Percentiles rank a stretch among this genome's conserved stretches.
phyloP scores from a whole-genome alignment of 169 alveolate species.

The Cryptosporidium muris region DNA sequence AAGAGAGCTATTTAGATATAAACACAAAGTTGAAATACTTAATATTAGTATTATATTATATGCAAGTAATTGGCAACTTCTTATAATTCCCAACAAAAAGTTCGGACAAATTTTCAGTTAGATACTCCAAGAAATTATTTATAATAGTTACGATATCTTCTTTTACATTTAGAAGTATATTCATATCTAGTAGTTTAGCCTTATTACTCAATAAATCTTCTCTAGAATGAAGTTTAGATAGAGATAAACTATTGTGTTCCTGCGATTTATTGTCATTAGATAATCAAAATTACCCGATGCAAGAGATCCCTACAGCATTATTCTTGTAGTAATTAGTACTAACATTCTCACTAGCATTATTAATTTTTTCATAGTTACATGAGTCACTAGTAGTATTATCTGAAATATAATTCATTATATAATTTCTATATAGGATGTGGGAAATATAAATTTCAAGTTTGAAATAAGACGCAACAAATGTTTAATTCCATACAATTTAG shows the following conservation, averaged over 20 bases:
- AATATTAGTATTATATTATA: no score
- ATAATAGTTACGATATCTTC: conserved; percentile 4
- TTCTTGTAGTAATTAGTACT: not conserved
- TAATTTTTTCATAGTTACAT: no score
- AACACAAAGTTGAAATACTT: no score
- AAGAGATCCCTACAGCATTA: not conserved
- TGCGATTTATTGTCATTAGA: no score
- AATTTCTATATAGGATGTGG: conserved; percentile 8
- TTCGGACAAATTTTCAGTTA: conserved; percentile 1
- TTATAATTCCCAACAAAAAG: conserved; percentile 36
- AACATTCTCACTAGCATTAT: not conserved
- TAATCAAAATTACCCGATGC: no score
- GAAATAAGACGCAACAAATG: conserved; percentile 36
- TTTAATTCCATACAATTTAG: conserved; percentile 39
- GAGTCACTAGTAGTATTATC: no score
- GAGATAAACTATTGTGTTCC: no score
- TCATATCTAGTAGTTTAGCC: no score
- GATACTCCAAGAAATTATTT: conserved; percentile 13
- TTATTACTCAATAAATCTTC: no score
- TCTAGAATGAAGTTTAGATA: no score
- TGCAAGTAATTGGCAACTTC: no score
- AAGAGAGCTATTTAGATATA: no score
- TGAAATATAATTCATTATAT: not conserved
- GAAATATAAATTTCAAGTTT: conserved; percentile 6
- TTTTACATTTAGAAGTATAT: not conserved